Evolutionary conservation across 2,329 filamentous ascomycete genomes (phyloP), one percentile per base, ranked within the genome.

Genomic region (Penicillium nordicum): DNA sequence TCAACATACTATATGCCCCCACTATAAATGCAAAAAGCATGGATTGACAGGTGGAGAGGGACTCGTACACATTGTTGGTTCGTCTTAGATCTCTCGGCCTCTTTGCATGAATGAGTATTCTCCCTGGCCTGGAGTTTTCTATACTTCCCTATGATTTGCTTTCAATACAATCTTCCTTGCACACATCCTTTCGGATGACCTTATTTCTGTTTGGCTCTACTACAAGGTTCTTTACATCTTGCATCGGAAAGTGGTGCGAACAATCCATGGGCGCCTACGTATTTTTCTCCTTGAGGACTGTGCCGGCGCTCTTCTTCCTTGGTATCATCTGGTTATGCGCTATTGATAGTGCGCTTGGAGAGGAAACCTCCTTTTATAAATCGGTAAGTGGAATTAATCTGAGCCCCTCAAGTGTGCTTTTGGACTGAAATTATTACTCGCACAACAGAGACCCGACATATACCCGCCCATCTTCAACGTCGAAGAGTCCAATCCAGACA

Each of bases 361-460:
- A 71, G 47, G 62, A 73, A n/a, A 70, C 71, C 9, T 63, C 67
- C 2, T 65, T 69, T 32, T 76, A 71, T 50, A 73, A 70, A 64
- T 75, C 73, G 42, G 74, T 76, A 57, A 57, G 72, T 65, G 12
- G 3, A 21, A 5, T 38, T n/a, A 43, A 16, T 23, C 11, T 5
- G 2, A 18, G 4, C 6, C 10, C 18, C 30, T 16, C 9, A 16
- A 36, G 41, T 38, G 27, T 32, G 25, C 44, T 10, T 38, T 51
- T 42, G 9, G 7, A 30, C 21, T 50, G 44, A 37, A 29, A 23
- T 45, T 57, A 27, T 48, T 38, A 29, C 27, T n/a, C 14, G 25
- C 14, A 16, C 18, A 16, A 29, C 57, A 76, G 72, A 67, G 75
- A 60, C 75, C 75, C 11, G 75, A 77, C 57, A 69, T 77, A 11